A percentile compares a stretch with the other conserved stretches of the same genome.
Evolutionary conservation across 805 yeast species (phyloP).

Genomic region (Starmera quercuum): DNA sequence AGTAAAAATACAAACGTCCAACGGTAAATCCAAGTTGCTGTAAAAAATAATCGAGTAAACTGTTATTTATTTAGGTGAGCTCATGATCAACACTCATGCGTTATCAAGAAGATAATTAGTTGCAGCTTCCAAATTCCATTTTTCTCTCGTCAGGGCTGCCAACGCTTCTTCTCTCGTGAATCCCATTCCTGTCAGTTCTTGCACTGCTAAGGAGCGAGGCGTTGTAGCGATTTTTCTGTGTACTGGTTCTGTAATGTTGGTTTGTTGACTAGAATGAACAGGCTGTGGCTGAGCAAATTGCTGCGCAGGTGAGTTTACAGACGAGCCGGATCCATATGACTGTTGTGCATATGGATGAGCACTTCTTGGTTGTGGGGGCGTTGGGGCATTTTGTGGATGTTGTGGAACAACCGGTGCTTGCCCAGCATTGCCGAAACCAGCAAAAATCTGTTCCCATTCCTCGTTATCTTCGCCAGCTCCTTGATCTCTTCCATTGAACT

Average conservation of each 20-base stretch:
- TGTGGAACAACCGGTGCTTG: constrained; percentile 27
- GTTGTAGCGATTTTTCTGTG: constrained; percentile 30
- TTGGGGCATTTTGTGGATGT: constrained; percentile 9
- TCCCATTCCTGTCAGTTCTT: constrained; percentile 87
- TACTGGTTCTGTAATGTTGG: constrained; percentile 4
- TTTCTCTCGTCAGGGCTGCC: constrained; percentile 58
- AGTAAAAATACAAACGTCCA: too few species aligned
- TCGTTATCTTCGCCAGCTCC: constrained; percentile 32
- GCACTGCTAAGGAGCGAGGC: constrained; percentile 52
- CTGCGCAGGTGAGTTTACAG: constrained; percentile 4
- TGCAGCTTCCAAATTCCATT: constrained; percentile 81
- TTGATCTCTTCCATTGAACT: constrained; percentile 77
- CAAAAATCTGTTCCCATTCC: constrained; percentile 93
- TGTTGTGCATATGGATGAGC: constrained; percentile 7
- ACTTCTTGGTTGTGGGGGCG: constrained; percentile 1
- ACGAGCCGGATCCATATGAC: constrained; percentile 10
- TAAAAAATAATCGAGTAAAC: too few species aligned
- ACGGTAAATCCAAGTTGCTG: too few species aligned
- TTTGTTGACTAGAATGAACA: background rate
- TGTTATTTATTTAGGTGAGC: background rate
- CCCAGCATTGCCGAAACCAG: constrained; percentile 68
- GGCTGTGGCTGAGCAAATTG: constrained; percentile 5
- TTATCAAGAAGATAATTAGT: constrained; percentile 76
- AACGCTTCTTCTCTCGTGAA: constrained; percentile 59
- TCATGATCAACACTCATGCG: constrained; percentile 25